phyloP scores from a whole-genome alignment of 495 filamentous ascomycete genomes.

The Aspergillus sparsus region DNA sequence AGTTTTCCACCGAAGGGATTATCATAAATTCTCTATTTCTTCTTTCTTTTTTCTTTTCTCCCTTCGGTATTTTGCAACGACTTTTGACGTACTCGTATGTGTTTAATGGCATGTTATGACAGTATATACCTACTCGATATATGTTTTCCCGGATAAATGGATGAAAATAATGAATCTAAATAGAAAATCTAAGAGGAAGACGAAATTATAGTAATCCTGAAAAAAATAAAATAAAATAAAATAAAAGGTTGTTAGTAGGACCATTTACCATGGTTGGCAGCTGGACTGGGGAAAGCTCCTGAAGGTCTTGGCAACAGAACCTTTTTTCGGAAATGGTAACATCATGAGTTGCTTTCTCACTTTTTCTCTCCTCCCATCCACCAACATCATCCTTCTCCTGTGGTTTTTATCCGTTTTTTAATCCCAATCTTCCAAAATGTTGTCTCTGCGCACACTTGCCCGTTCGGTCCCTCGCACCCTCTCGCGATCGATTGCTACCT shows the following conservation, averaged over 20 bases:
- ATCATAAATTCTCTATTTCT: conserved; percentile 37
- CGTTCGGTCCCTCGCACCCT: conserved; percentile 71
- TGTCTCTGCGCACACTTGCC: conserved; percentile 70
- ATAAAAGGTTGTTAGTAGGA: conserved; percentile 15
- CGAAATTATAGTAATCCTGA: conserved; percentile 14
- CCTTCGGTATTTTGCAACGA: conserved; percentile 17
- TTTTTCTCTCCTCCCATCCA: conserved; percentile 24
- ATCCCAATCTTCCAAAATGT: conserved; percentile 56
- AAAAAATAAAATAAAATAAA: too few relatives aligned
- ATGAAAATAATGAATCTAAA: not conserved
- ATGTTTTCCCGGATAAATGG: not conserved
- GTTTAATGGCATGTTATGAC: conserved; percentile 31
- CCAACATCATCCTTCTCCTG: conserved; percentile 21
- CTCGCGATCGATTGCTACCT: conserved; percentile 57
- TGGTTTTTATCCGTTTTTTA: conserved; percentile 14
- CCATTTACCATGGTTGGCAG: not conserved
- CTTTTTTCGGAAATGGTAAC: conserved; percentile 28
- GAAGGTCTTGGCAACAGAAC: conserved; percentile 34
- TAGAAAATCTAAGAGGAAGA: conserved; percentile 7
- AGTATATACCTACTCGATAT: conserved; percentile 3
- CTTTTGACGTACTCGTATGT: conserved; percentile 1
- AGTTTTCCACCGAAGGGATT: conserved; percentile 71
- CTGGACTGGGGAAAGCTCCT: conserved; percentile 1
- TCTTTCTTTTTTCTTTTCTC: conserved; percentile 19
- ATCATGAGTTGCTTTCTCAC: conserved; percentile 37